Conservation (phyloP, 2,329 filamentous ascomycete species). For the Talaromyces sp. region DNA sequence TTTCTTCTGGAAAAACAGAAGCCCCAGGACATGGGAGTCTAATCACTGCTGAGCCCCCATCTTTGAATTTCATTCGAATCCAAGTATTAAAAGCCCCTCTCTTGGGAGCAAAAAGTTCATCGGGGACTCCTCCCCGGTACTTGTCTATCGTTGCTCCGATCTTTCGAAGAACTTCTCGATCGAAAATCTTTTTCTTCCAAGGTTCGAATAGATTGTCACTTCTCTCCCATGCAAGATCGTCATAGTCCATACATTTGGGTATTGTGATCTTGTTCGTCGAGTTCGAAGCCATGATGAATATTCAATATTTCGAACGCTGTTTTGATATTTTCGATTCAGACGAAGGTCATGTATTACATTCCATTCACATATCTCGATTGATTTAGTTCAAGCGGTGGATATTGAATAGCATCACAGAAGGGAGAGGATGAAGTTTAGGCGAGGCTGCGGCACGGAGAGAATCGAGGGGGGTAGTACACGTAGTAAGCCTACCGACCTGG, state of each 20-base stretch:
- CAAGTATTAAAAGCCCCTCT: constrained; percentile 27
- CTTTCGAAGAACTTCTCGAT: constrained; percentile 19
- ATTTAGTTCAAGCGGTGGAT: too few species aligned
- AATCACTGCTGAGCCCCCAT: constrained; percentile 20
- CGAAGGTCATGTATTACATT: too few species aligned
- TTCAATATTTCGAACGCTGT: too few species aligned
- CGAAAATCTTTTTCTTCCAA: constrained; percentile 18
- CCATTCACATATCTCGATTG: too few species aligned
- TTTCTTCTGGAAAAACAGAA: constrained; percentile 21
- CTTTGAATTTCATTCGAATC: constrained; percentile 22
- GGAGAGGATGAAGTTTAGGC: too few species aligned
- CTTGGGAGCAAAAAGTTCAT: constrained; percentile 15
- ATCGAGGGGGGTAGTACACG: too few species aligned
- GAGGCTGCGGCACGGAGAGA: too few species aligned
- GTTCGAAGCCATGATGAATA: too few species aligned
- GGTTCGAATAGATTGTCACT: constrained; percentile 17
- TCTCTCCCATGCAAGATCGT: constrained; percentile 17
- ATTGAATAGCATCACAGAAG: too few species aligned
- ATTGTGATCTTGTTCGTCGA: too few species aligned
- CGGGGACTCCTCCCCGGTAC: constrained; percentile 15
- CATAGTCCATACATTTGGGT: constrained; percentile 17
- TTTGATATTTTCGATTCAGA: too few species aligned
- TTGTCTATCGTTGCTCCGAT: constrained; percentile 13
- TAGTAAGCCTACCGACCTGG: too few species aligned
- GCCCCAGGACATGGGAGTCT: constrained; percentile 23